phyloP scores from a whole-genome alignment of 2,329 filamentous ascomycete species.

The Trichoderma atroviride region DNA sequence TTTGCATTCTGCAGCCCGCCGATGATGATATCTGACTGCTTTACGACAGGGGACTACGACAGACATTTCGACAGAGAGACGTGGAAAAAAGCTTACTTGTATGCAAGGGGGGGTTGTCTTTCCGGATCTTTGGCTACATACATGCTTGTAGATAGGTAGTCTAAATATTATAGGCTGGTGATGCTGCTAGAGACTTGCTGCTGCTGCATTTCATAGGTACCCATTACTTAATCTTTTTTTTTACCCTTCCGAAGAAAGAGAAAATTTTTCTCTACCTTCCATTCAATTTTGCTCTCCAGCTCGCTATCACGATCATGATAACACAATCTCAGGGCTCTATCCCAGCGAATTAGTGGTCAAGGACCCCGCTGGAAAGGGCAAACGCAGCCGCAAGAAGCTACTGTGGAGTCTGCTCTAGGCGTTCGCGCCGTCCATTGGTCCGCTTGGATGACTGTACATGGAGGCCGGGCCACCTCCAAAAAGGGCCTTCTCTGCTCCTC shows the following conservation, averaged over 20 bases:
- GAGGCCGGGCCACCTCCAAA: conserved; percentile 22
- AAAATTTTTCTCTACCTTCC: not conserved
- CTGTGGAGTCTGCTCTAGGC: not conserved
- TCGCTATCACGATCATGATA: not conserved
- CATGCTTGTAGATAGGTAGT: not conserved
- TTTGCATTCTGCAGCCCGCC: conserved; percentile 9
- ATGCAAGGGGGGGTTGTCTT: not conserved
- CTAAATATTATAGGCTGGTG: not conserved
- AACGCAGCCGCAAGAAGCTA: conserved; percentile 23
- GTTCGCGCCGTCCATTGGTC: conserved; percentile 14
- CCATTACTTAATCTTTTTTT: not conserved
- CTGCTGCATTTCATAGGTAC: not conserved
- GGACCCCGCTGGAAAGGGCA: conserved; percentile 20
- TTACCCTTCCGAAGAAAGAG: not conserved
- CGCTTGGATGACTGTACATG: not conserved
- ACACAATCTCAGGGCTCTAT: not conserved
- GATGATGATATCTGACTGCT: not conserved
- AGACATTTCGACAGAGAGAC: not conserved
- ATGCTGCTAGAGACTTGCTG: not conserved
- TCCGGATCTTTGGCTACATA: not conserved
- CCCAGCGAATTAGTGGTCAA: not conserved
- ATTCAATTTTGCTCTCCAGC: not conserved
- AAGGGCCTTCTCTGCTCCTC: conserved; percentile 24
- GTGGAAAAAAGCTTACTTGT: not conserved
- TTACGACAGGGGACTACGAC: not conserved